Evolutionary conservation across 2,329 filamentous ascomycete species (phyloP).

Genomic region (Hypoxylon sp.): DNA sequence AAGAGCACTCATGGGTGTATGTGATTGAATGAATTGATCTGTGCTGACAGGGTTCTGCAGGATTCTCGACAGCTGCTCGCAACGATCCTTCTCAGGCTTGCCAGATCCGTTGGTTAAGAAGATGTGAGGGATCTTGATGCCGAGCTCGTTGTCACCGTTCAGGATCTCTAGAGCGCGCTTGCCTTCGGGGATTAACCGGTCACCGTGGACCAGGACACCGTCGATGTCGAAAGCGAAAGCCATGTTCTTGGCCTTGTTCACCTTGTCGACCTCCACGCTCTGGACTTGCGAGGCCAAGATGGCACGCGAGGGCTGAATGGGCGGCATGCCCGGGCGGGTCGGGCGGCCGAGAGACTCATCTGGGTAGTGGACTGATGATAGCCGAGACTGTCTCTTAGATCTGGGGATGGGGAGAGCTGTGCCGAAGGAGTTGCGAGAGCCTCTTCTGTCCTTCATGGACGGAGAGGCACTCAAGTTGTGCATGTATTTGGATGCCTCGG

Average conservation of each 20-base stretch:
- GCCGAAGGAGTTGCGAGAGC: slow-evolving; percentile 82
- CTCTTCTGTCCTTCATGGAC: slow-evolving; percentile 74
- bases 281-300: slow-evolving; percentile 79
- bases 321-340: slow-evolving; percentile 67
- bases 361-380: slow-evolving; percentile 68
- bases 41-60: slow-evolving; percentile 73
- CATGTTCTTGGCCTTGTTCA: slow-evolving; percentile 80
- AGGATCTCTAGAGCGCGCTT: slow-evolving; percentile 75
- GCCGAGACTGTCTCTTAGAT: slow-evolving; percentile 75
- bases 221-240: slow-evolving; percentile 85
- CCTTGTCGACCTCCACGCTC: slow-evolving; percentile 74
- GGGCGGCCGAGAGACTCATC: slow-evolving; percentile 60
- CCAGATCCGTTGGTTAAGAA: slow-evolving; percentile 81
- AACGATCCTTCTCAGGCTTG: slow-evolving; percentile 75
- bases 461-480: slow-evolving; percentile 77
- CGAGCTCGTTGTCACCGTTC: slow-evolving; percentile 81
- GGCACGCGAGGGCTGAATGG: slow-evolving; percentile 72
- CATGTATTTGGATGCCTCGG: slow-evolving; percentile 77
- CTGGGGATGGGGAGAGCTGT: slow-evolving; percentile 78
- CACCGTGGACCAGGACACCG: slow-evolving; percentile 80
- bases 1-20: slow-evolving; percentile 81
- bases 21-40: slow-evolving; percentile 82
- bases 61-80: slow-evolving; percentile 75
- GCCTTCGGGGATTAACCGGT: slow-evolving; percentile 76
- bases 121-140: slow-evolving; percentile 82